Conservation (phyloP, 2,329 filamentous ascomycete species). For the Neofusicoccum cordaticola region DNA sequence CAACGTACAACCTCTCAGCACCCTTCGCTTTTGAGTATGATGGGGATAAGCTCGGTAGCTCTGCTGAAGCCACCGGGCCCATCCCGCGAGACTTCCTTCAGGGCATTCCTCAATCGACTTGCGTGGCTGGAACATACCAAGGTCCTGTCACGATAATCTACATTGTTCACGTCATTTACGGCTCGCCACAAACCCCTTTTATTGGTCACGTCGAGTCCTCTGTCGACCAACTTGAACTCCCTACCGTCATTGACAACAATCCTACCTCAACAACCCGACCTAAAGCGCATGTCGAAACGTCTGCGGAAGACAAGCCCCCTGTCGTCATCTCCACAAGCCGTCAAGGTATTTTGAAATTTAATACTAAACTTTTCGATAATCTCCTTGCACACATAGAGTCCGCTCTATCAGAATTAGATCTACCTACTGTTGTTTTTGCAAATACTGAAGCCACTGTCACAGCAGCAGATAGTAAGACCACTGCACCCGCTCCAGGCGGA, state of each 20-base stretch:
- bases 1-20: slow-evolving; percentile 33
- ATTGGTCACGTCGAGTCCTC: slow-evolving; percentile 26
- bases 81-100: slow-evolving; percentile 38
- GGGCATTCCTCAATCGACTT: slow-evolving; percentile 31
- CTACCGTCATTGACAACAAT: slow-evolving; percentile 12
- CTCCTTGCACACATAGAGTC: slow-evolving; percentile 30
- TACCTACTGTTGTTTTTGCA: not conserved
- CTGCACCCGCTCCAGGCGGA: not conserved
- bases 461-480: not conserved
- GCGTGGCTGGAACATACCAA: slow-evolving; percentile 35
- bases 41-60: slow-evolving; percentile 30
- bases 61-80: slow-evolving; percentile 27
- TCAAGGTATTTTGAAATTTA: slow-evolving; percentile 5
- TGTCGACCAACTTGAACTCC: slow-evolving; percentile 21
- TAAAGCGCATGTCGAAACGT: slow-evolving; percentile 20
- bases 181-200: slow-evolving; percentile 8
- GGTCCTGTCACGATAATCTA: slow-evolving; percentile 44
- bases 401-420: slow-evolving; percentile 17
- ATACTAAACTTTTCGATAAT: not conserved
- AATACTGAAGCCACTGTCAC: not conserved
- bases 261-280: slow-evolving; percentile 18
- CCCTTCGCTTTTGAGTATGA: slow-evolving; percentile 38
- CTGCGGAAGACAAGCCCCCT: not conserved
- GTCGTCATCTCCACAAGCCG: not conserved
- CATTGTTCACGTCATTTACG: slow-evolving; percentile 40